Evolutionary conservation across 2,329 filamentous ascomycete genomes (phyloP), one percentile per base, ranked within the genome.

Genomic region (Aureobasidium lini): DNA sequence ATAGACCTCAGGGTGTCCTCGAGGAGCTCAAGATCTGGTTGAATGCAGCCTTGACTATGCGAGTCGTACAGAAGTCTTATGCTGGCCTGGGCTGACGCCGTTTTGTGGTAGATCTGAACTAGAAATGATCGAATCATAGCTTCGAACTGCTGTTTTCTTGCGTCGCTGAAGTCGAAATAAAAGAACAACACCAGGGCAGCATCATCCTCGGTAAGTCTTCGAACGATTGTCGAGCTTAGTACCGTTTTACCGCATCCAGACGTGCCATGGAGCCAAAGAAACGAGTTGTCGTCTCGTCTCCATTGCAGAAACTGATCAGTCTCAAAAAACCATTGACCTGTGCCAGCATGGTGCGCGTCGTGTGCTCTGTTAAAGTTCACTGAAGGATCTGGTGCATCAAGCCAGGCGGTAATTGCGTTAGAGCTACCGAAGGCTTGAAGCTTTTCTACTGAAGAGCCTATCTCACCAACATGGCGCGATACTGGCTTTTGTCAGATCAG

Each of bases 201-300:
- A 46, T 6, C 15, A 28, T 32, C 4, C 15, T n/a, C n/a, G n/a
- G 11, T 5, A 32, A 16, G 6, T 52, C 31, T 11, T 52, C 3
- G 15, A 60, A n/a, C 28, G n/a, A 60, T 39, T 1, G 57, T 34
- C 10, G 57, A 52, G 23, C 57, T 60, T 4, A 60, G 57, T 10
- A 60, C 39, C 7, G 57, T 60, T 44, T 60, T 60, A 23, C 58
- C 58, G 28, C 49, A 56, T 0, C 58, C 58, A n/a, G 58, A 10
- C 3, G 56, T 47, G 5, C 59, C 59, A 43, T 57, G 32, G 6
- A 60, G 50, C 59, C 59, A 60, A 6, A 60, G 34, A 16, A 49
- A 56, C 9, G 31, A 39, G 6, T 32, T 43, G 32, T 1, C 6
- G 3, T 23, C 10, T 6, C 3, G 8, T 18, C 34, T 48, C 59